Evolutionary conservation across 768 basidiomycete species (phyloP), one percentile per base, ranked within the genome.

Genomic region (Suillus decipiens): DNA sequence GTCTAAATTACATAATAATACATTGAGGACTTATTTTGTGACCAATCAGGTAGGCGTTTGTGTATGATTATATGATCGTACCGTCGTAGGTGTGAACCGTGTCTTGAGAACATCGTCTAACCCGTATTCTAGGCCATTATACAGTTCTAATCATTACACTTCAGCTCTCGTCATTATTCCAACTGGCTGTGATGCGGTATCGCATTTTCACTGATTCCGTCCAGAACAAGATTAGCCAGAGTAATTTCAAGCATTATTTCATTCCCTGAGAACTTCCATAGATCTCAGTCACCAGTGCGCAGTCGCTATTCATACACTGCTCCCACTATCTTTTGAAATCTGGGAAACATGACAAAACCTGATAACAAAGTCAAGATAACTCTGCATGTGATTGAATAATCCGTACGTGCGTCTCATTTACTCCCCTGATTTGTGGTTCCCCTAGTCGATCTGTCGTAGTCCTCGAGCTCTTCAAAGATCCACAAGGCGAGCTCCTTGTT

Each of bases 231-330:
- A 80, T 95, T 68, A 90, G 89, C 3, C 90, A 94, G 77, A 86
- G 91, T 92, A 65, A 43, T 89, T 43, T n/a, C 9, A n/a, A 9
- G 19, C 82, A 17, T 57, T 42, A 7, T 31, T 50, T 24, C 12
- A 22, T 22, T 37, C 1, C 6, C 24, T 3, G 24, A 28, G 8
- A 28, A 28, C 15, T 6, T 48, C 6, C 12, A 48, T 24, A 12
- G 22, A 3, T 24, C 14, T 14, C 0, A 28, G n/a, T n/a, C n/a
- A n/a, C n/a, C n/a, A n/a, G 24, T 33, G 37, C 50, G 45, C 68
- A 93, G 92, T 96, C 64, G 88, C 90, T 60, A 90, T 91, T 10
- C 88, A 89, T 66, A 90, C 92, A 12, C 76, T 93, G 64, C 78
- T 92, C 84, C 87, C 66, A 85, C 88, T 39, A 84, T 95, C 73